Evolutionary conservation across 352 stramenopile genomes (phyloP).

Genomic region (Pythium angustatum): DNA sequence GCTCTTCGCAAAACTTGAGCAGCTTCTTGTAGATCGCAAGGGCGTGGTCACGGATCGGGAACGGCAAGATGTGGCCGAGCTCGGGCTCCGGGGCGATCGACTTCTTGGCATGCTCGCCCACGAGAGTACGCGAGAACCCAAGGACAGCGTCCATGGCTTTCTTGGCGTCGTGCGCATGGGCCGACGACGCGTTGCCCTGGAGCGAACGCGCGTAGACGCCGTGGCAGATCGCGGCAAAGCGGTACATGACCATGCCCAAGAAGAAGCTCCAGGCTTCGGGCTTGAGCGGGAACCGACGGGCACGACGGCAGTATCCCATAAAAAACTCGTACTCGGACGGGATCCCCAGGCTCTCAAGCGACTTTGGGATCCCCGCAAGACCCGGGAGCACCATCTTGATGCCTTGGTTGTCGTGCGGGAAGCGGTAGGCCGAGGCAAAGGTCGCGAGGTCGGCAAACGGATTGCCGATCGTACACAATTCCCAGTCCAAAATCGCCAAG

Average conservation of each 20-base stretch:
- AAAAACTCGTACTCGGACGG: constrained; percentile 61
- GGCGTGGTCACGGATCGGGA: constrained; percentile 78
- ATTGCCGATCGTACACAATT: constrained; percentile 87
- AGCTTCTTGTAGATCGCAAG: constrained; percentile 83
- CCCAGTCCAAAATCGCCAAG: constrained; percentile 86
- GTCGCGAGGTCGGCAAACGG: constrained; percentile 82
- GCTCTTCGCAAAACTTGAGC: constrained; percentile 84
- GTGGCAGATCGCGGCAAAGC: constrained; percentile 78
- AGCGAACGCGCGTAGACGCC: constrained; percentile 76
- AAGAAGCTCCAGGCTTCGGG: constrained; percentile 76
- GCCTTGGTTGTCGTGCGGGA: constrained; percentile 37
- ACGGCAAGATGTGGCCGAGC: constrained; percentile 59
- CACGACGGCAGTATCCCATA: constrained; percentile 58
- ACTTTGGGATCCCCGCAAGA: constrained; percentile 32
- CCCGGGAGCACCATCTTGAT: constrained; percentile 61
- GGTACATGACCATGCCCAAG: constrained; percentile 68
- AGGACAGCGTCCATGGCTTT: constrained; percentile 69
- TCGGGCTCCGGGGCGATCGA: constrained; percentile 50
- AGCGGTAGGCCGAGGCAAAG: constrained; percentile 52
- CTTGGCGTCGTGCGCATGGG: constrained; percentile 68
- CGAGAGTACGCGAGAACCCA: constrained; percentile 41
- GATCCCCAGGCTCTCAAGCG: constrained; percentile 62
- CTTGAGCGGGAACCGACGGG: constrained; percentile 50
- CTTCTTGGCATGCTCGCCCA: constrained; percentile 27
- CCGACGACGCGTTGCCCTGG: constrained; percentile 77